A percentile compares a stretch with the other conserved stretches of the same genome.
Evolutionary conservation across 2,329 filamentous ascomycete genomes (phyloP).

Genomic region (Penicillium sumatraense): DNA sequence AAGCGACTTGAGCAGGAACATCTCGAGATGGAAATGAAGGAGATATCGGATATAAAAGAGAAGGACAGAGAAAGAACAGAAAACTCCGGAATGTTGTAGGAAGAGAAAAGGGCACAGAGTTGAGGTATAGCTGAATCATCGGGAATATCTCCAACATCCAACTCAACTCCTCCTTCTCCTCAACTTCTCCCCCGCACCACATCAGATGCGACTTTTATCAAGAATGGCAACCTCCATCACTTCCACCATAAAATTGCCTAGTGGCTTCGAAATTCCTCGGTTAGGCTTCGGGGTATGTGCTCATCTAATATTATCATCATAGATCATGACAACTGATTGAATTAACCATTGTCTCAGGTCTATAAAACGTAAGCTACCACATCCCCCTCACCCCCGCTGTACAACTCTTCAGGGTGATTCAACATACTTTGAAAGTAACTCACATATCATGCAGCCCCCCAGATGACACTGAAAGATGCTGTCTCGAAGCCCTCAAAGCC

Average conservation of each 20-base stretch:
- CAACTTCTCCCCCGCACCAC: not conserved
- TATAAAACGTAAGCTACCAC: constrained; percentile 21
- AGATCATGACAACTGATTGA: constrained; percentile 3
- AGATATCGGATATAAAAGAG: constrained; percentile 1
- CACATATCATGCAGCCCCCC: constrained; percentile 13
- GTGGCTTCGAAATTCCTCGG: constrained; percentile 62
- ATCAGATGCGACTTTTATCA: not conserved
- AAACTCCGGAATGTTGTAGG: not conserved
- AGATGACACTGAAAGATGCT: constrained; percentile 23
- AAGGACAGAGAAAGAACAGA: no score
- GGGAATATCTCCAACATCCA: not conserved
- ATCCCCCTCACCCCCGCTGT: not conserved
- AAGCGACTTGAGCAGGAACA: not conserved
- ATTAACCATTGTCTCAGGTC: constrained; percentile 16
- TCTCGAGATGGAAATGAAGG: not conserved
- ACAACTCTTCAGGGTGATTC: not conserved
- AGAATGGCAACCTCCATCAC: constrained; percentile 19
- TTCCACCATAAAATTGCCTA: constrained; percentile 56
- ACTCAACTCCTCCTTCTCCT: not conserved
- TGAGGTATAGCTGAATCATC: no score
- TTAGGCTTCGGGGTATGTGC: constrained; percentile 60
- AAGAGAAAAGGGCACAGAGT: not conserved
- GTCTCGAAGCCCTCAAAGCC: constrained; percentile 19
- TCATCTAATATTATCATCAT: not conserved
- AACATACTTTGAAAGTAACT: constrained; percentile 2